A percentile compares a stretch with the other conserved stretches of the same genome.
Conservation (phyloP, 805 yeast genomes). For the Yarrowia porcina region DNA sequence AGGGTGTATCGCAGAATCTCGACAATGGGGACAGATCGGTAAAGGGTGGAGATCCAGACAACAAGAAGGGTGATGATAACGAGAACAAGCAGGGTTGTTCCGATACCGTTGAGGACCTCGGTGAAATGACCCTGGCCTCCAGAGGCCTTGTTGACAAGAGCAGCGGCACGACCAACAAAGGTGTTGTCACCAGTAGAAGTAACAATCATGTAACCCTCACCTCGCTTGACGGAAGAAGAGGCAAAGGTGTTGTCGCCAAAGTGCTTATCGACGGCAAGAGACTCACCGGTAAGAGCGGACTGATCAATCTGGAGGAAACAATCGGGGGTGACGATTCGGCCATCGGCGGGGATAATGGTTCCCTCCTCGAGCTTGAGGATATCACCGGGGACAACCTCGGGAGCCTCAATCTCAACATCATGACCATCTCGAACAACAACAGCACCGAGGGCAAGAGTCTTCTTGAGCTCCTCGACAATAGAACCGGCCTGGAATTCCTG, state of each 20-base stretch:
- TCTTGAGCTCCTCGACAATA: constrained; percentile 93
- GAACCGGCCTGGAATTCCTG: constrained; percentile 99
- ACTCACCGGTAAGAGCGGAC: constrained; percentile 97
- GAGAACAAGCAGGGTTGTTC: constrained; percentile 83
- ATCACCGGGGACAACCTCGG: constrained; percentile 94
- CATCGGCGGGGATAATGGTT: constrained; percentile 89
- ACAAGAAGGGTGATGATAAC: constrained; percentile 82
- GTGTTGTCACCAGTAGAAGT: constrained; percentile 95
- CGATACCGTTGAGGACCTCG: constrained; percentile 96
- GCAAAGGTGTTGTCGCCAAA: constrained; percentile 85
- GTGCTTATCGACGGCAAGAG: constrained; percentile 90
- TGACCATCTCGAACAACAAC: constrained; percentile 79
- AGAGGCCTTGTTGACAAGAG: constrained; percentile 90
- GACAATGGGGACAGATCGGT: constrained; percentile 85
- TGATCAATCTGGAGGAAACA: constrained; percentile 89
- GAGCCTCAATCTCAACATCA: constrained; percentile 69
- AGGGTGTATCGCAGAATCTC: constrained; percentile 85
- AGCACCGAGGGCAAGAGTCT: constrained; percentile 89
- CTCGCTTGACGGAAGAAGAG: constrained; percentile 92
- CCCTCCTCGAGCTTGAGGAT: constrained; percentile 90
- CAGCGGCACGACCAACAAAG: constrained; percentile 96
- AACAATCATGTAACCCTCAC: constrained; percentile 91
- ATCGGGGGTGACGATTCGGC: constrained; percentile 82
- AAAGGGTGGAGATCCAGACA: constrained; percentile 93
- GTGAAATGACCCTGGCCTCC: constrained; percentile 95